Evolutionary conservation across 2,329 filamentous ascomycete species (phyloP), one percentile per base, ranked within the genome.

Genomic region (Cercospora beticola): DNA sequence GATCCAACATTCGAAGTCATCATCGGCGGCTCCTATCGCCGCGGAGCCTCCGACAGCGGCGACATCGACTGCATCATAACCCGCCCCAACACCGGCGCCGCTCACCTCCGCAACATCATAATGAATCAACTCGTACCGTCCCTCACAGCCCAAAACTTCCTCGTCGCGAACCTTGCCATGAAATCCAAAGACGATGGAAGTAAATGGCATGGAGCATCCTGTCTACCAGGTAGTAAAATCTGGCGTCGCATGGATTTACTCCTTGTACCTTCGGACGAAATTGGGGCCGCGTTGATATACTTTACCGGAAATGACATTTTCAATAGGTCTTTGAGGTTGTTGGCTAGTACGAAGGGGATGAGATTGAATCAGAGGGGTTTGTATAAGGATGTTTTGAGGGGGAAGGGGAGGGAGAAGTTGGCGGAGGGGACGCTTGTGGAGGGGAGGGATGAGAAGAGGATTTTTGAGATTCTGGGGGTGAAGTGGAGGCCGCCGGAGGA

Each of bases 231-330:
- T n/a, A 78, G 81, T 4, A 82, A 82, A 0, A 78, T 86, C 0
- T 97, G 93, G 93, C 86, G 93, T 8, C 87, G 93, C 1, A 90
- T 97, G 69, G 94, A 97, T 77, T 86, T 97, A 21, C 82, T 97
- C 1, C 86, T 96, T 4, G 94, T 97, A 0, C 93, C 94, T 0
- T 89, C 89, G 73, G 83, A 86, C 1, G 90, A 97, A 79, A 85
- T 93, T 62, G 94, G 94, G 1, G 94, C 92, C 0, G 93, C 94
- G 0, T 78, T 97, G 70, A 86, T 97, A n/a, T 97, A 97, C 77
- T 98, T 97, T 76, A 97, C 94, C 0, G 94, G 94, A 0, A 95
- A 97, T 73, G 94, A 97, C 77, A 90, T 97, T 36, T 97, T 97
- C 82, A 97, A 97, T 78, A 85, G 94, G 16, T 96, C 92, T 76